Conservation (phyloP, 768 basidiomycete genomes). For the Cystobasidium onofrii region DNA sequence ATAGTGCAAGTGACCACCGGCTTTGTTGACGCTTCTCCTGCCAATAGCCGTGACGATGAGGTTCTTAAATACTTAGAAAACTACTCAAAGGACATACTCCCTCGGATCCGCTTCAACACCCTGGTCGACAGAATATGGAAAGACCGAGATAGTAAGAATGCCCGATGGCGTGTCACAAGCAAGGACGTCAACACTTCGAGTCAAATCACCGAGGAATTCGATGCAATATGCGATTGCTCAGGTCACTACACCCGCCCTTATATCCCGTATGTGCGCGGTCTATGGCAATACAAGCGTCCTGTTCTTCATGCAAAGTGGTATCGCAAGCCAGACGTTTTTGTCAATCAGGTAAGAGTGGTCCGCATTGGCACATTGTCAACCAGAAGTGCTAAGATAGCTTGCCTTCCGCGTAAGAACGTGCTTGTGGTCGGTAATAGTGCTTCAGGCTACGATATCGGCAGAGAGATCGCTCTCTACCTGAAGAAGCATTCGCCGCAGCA, state of each 20-base stretch:
- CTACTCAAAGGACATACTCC: background rate
- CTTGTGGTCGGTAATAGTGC: slow-evolving; percentile 47
- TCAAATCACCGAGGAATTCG: slow-evolving; percentile 38
- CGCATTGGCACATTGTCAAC: too few relatives aligned
- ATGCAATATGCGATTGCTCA: slow-evolving; percentile 45
- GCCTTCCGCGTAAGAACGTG: slow-evolving; percentile 37
- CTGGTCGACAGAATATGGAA: slow-evolving; percentile 31
- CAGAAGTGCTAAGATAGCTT: background rate
- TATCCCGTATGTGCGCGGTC: slow-evolving; percentile 43
- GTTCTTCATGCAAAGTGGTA: slow-evolving; percentile 46
- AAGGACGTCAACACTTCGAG: slow-evolving; percentile 42
- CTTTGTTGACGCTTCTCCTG: background rate
- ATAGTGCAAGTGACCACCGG: background rate
- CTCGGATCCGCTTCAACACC: slow-evolving; percentile 34
- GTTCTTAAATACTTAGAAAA: slow-evolving; percentile 37
- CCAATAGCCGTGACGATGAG: slow-evolving; percentile 31
- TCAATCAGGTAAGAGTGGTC: slow-evolving; percentile 39
- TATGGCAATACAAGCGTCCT: slow-evolving; percentile 43
- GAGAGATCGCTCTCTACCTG: slow-evolving; percentile 39
- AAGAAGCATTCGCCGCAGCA: background rate
- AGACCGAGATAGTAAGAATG: background rate
- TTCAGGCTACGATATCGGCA: slow-evolving; percentile 47
- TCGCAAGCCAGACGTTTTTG: slow-evolving; percentile 40
- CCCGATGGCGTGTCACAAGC: slow-evolving; percentile 38
- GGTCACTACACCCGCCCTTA: slow-evolving; percentile 45